Evolutionary conservation across 768 basidiomycete genomes (phyloP), one percentile per base, ranked within the genome.

Genomic region (Megacollybia marginata): DNA sequence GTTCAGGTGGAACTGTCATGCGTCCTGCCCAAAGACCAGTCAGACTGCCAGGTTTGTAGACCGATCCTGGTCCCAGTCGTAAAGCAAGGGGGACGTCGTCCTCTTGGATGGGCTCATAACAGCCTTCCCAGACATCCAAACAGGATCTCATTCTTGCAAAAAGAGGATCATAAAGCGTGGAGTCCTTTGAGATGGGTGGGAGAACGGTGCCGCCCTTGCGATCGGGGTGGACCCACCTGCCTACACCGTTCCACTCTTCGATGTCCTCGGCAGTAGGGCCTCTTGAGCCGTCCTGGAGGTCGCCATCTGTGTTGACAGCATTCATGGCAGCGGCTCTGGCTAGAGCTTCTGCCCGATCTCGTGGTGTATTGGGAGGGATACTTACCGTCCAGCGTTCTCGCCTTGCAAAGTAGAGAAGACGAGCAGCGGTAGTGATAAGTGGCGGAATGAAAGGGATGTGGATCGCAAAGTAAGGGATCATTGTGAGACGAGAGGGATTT

Each of bases 1-100:
- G 36, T 43, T 50, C 9, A 35, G 18, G 6, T 74, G 81, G 51
- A 48, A 85, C 83, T 48, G 80, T 64, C 62, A 83, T 71, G 16
- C 78, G 69, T 4, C 86, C 85, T 51, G 81, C 73, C 81, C 77
- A 83, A 8, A 77, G 66, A 1, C 81, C 81, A 33, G 61, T 63
- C 47, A 83, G 59, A 4, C 66, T 57, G 11, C 81, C 79, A 8
- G 69, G 71, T 1, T 67, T 68, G 58, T 79, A 79, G 4, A 54
- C 49, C 2, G 40, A 19, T 1, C 63, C 64, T 9, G 57, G 55
- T 1, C 54, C 55, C 1, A 13, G 15, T 40, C 38, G 13, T 40
- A 40, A 40, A 15, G 38, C 15, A 18, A 15, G 8, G 13, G 15
- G 38, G 13, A 13, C 38, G 15, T 40, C 38, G 18, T 40, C 15